Evolutionary conservation across 2,329 filamentous ascomycete species (phyloP).

Genomic region (Apiospora phragmitis): DNA sequence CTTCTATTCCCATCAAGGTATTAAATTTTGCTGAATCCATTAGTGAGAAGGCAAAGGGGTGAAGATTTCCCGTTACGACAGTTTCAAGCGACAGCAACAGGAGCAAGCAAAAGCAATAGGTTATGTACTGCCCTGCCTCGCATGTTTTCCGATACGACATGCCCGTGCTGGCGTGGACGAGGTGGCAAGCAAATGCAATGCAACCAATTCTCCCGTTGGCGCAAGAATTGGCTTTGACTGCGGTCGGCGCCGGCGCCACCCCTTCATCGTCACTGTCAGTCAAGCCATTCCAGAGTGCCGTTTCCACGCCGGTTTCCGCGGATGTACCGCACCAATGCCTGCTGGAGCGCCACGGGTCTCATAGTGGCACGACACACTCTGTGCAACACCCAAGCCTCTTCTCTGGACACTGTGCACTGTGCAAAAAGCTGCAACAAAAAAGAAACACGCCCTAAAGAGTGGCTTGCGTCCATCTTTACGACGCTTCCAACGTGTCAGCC

Average conservation of each 20-base stretch:
- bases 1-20: not conserved
- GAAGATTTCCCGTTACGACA: not conserved
- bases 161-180: not conserved
- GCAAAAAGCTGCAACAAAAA: constrained; percentile 1
- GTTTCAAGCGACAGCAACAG: not conserved
- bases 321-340: not conserved
- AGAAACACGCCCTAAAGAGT: constrained; percentile 13
- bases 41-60: not conserved
- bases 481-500: constrained; percentile 15
- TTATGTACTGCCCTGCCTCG: not conserved
- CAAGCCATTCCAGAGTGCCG: not conserved
- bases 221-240: not conserved
- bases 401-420: not conserved
- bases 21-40: not conserved
- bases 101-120: not conserved
- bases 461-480: not conserved
- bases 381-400: not conserved
- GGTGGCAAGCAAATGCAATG: not conserved
- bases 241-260: not conserved
- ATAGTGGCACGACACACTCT: not conserved
- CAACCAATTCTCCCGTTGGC: not conserved
- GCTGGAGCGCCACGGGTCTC: constrained; percentile 5
- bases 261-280: not conserved
- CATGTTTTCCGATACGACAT: not conserved
- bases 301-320: constrained; percentile 3